Evolutionary conservation across 345 rosid genomes (phyloP).

Genomic region (Hibiscus trionum): DNA sequence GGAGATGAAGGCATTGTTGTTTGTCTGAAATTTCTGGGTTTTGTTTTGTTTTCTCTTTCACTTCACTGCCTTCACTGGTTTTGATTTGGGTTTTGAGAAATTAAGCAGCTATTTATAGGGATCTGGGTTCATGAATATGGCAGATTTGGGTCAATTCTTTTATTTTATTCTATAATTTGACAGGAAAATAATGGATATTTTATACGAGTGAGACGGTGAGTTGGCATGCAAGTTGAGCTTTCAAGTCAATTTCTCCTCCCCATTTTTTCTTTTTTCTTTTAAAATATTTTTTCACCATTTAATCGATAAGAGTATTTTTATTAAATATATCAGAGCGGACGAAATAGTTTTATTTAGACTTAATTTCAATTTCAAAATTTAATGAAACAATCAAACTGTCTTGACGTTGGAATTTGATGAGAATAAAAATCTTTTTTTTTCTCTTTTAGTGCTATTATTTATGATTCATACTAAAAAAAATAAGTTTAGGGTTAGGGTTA

Average conservation of each 20-base stretch:
- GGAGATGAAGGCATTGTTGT: constrained; percentile 34
- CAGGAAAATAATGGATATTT: background rate
- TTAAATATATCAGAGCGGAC: no score
- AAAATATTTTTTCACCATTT: background rate
- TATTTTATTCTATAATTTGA: background rate
- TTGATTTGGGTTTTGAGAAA: background rate
- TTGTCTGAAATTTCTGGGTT: background rate
- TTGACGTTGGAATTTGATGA: no score
- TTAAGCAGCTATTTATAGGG: background rate
- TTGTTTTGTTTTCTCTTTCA: no score
- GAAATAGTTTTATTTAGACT: no score
- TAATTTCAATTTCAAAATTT: no score
- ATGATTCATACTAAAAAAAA: no score
- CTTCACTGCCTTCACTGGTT: background rate
- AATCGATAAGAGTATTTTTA: no score
- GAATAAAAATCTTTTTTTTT: no score
- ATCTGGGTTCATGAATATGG: constrained; percentile 7
- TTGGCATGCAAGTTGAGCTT: background rate
- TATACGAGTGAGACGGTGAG: background rate
- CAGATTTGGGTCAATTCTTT: background rate
- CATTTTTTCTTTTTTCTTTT: no score
- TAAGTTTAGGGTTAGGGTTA: no score
- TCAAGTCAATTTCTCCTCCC: background rate
- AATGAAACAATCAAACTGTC: no score
- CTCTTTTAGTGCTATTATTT: no score